These are phyloP conservation scores for Hypomyces rosellus DNA, from an alignment of 2,329 filamentous ascomycete genomes.

Conservation along the genomic window DNA sequence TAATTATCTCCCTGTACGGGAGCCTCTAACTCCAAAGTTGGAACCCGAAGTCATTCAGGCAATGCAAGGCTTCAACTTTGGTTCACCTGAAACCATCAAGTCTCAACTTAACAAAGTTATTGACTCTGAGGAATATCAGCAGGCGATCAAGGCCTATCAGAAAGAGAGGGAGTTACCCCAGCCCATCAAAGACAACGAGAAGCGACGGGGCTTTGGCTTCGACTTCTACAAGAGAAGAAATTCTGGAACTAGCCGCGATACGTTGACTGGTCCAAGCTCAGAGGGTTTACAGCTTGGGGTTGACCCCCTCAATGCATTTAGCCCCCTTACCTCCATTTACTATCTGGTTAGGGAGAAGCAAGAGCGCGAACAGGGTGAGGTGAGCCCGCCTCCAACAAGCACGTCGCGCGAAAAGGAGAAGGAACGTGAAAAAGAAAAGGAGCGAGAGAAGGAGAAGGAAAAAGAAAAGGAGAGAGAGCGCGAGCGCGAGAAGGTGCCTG, in stretches of 20 bases:
- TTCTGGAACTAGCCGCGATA: slow-evolving; percentile 83
- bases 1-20: slow-evolving; percentile 77
- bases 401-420: slow-evolving; percentile 23
- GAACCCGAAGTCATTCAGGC: slow-evolving; percentile 78
- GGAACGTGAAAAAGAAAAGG: slow-evolving; percentile 12
- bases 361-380: slow-evolving; percentile 59
- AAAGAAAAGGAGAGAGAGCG: slow-evolving; percentile 21
- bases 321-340: slow-evolving; percentile 87
- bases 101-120: slow-evolving; percentile 78
- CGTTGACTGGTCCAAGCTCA: slow-evolving; percentile 72
- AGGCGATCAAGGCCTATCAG: slow-evolving; percentile 65
- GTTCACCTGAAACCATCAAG: slow-evolving; percentile 74
- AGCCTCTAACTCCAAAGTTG: slow-evolving; percentile 77
- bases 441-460: slow-evolving; percentile 19
- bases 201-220: slow-evolving; percentile 79
- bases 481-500: slow-evolving; percentile 35
- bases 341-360: slow-evolving; percentile 94
- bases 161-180: slow-evolving; percentile 57
- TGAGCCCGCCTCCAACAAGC: slow-evolving; percentile 41
- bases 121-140: slow-evolving; percentile 89
- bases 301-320: slow-evolving; percentile 90
- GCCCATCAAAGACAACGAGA: slow-evolving; percentile 62
- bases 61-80: slow-evolving; percentile 99
- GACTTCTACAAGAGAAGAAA: slow-evolving; percentile 96
- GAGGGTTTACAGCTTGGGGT: slow-evolving; percentile 77